phyloP scores from a whole-genome alignment of 768 basidiomycete species.

The Tulasnella calospora region DNA sequence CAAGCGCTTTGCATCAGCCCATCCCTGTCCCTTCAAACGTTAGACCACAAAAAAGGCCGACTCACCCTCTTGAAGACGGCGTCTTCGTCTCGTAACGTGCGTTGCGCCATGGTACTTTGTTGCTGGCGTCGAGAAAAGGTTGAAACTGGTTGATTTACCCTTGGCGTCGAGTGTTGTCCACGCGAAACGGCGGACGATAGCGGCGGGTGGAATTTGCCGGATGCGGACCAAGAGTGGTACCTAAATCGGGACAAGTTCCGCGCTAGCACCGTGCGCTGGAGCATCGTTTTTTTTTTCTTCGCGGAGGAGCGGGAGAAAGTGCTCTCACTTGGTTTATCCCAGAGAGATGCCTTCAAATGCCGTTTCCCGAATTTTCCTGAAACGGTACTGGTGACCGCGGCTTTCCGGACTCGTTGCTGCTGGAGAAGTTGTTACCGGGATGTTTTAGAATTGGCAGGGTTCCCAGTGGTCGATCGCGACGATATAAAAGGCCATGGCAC shows the following conservation, averaged over 20 bases:
- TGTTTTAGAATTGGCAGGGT: neutral
- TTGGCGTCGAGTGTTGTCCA: neutral
- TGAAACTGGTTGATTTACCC: no score
- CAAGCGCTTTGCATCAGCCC: neutral
- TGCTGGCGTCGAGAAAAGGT: neutral
- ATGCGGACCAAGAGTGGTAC: no score
- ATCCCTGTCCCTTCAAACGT: neutral
- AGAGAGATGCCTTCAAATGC: neutral
- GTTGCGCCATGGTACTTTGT: neutral
- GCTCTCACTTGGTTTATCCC: neutral
- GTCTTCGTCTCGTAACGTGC: neutral
- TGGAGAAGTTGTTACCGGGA: neutral
- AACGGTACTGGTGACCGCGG: no score
- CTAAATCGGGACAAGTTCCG: neutral
- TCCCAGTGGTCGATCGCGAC: neutral
- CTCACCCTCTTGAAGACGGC: neutral
- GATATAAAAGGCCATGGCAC: neutral
- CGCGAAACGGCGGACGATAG: neutral
- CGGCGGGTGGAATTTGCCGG: no score
- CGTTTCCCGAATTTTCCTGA: neutral
- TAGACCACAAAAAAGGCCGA: neutral
- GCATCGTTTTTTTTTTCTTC: neutral
- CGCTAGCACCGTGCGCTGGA: neutral
- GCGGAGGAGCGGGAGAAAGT: neutral
- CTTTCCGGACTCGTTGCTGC: no score